phyloP scores from a whole-genome alignment of 768 basidiomycete genomes.

The Tulasnella sp. region DNA sequence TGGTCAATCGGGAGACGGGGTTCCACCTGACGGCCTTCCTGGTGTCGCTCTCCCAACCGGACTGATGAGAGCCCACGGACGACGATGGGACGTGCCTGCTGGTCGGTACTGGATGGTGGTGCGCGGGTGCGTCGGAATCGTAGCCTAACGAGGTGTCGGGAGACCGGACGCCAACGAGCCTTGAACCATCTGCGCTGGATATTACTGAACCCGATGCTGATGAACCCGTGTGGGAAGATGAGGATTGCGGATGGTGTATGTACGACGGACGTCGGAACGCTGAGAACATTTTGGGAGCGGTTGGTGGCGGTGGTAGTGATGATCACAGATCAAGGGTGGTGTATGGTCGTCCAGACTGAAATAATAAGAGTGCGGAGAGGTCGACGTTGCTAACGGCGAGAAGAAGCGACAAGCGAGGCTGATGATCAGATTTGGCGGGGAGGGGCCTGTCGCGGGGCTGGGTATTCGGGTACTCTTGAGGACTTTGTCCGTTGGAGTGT shows the following conservation, averaged over 20 bases:
- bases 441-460: slow-evolving; percentile 1
- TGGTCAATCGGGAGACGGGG: neutral
- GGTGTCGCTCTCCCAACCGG: slow-evolving; percentile 18
- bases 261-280: slow-evolving; percentile 23
- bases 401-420: neutral
- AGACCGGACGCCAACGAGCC: neutral
- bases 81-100: neutral
- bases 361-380: slow-evolving; percentile 8
- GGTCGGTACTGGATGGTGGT: neutral
- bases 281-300: slow-evolving; percentile 19
- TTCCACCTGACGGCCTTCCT: slow-evolving; percentile 28
- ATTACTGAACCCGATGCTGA: slow-evolving; percentile 21
- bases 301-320: neutral
- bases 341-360: neutral
- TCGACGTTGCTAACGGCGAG: neutral
- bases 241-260: slow-evolving; percentile 16
- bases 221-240: slow-evolving; percentile 21
- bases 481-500: neutral
- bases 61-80: slow-evolving; percentile 1
- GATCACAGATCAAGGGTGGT: slow-evolving; percentile 7
- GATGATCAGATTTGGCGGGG: neutral
- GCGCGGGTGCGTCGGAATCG: slow-evolving; percentile 11
- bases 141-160: slow-evolving; percentile 16
- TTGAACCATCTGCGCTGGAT: slow-evolving; percentile 18
- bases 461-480: neutral